Evolutionary conservation across 2,329 filamentous ascomycete genomes (phyloP), one percentile per base, ranked within the genome.

Genomic region (Fusarium denticulatum): DNA sequence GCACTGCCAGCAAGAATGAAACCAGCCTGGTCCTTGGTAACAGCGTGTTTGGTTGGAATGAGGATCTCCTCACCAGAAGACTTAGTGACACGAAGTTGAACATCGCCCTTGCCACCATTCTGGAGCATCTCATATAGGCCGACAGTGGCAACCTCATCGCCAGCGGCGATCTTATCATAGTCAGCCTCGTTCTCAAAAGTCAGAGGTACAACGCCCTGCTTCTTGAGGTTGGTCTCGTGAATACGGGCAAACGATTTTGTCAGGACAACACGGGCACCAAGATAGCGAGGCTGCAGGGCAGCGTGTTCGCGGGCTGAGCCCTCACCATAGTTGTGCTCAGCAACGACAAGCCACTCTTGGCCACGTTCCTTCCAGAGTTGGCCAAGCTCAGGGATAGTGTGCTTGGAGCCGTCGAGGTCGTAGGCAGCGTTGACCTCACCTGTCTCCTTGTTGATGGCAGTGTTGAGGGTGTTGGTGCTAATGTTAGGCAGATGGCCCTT

Each of bases 401-500:
- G 88, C 79, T 86, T 86, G 67, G 87, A 88, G 78, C 94, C 94
- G 80, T 95, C 92, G 66, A 93, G 85, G 82, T 99, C 96, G 84
- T 97, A 96, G 10, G 96, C 96, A 26, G 89, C 91, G 83, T 98
- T 98, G 73, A 96, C 95, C 83, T 97, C 95, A 76, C 92, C 93
- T 0, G 96, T 99, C 71, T 94, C 94, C 47, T 93, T 95, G 83
- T 98, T 98, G 81, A 95, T 88, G 68, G 96, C 96, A 60, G 95
- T 96, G 84, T 98, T 98, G 75, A 99, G 90, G 6, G 96, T 99
- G 89, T 99, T 99, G 81, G 94, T 94, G 77, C 92, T 93, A 83
- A 99, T 99, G 87, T 99, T 99, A 82, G 96, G 94, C 72, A 99
- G 90, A 84, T 99, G 96, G 72, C 96, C 96, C 88, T 98, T 98